Evolutionary conservation across 2,329 filamentous ascomycete species (phyloP), one percentile per base, ranked within the genome.

Genomic region (Phoma herbarum): DNA sequence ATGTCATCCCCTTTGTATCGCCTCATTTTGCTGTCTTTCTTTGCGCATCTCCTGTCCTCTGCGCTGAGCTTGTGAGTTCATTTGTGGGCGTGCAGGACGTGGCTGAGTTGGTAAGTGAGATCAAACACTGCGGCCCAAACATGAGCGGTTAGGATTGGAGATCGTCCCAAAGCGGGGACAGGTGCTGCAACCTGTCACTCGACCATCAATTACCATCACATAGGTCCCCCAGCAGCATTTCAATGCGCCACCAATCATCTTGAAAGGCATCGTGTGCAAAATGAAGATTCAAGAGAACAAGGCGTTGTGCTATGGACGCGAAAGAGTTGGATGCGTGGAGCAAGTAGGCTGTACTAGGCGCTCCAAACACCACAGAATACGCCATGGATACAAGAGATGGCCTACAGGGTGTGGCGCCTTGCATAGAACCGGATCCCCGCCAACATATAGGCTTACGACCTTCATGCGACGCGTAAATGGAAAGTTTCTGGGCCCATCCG

Each of bases 111-210:
- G 42, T 41, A 39, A 39, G 20, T 39, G 33, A 2, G 7, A 16
- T 46, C 25, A 51, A 26, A 28, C 16, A 14, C 18, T 46, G 53
- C 47, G 25, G 47, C 42, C 47, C 33, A 52, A 48, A 47, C 20
- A 43, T 44, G 25, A 48, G 26, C 42, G 42, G 31, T 51, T 41
- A 33, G 41, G 44, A 42, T 57, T 42, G 33, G 41, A 31, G 41
- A 42, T 35, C 22, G 42, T 52, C 54, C 47, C 39, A 57, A 57
- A 51, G 47, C 42, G 54, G 54, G 46, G 47, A 52, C 47, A 52
- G n/a, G n/a, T 20, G 33, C 42, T 28, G 33, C 31, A 47, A 42
- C 33, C 41, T 44, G 39, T 22, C 54, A 52, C 26, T 46, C 23
- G 18, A 35, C 41, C 23, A 26, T 28, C 20, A 35, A 43, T 14